Evolutionary conservation across 805 yeast species (phyloP), one percentile per base, ranked within the genome.

Genomic region (Spathaspora arborariae): DNA sequence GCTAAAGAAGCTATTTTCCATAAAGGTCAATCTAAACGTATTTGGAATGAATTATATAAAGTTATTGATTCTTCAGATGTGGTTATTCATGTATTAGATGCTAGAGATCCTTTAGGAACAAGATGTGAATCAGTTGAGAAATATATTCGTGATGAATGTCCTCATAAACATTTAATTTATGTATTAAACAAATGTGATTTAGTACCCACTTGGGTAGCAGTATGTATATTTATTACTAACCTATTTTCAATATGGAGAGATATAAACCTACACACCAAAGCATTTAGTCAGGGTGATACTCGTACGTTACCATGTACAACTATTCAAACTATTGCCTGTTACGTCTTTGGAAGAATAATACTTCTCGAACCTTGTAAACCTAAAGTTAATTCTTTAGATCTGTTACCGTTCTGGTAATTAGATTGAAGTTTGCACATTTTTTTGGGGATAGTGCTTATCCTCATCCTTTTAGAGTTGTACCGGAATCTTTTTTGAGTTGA

Each of bases 201-300:
- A 61, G 97, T 92, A 44, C 99, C 99, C 53, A 92, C 97, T 41
- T 92, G 98, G 97, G 97, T 89, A 61, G 97, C 98, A 60, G 98
- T 91, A 89, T 80, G 98, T 90, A 68, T 63, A 35, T 8, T 21
- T 30, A 35, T 30, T 44, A n/a, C 45, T 42, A 42, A 53, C 47
- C 40, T 42, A 47, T 45, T 39, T 41, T 22, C n/a, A n/a, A 41
- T 45, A 41, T 13, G 44, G 40, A 41, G 40, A 41, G 24, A 30
- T 11, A 22, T 16, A 6, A 19, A 16, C 18, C n/a, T 18, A n/a
- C 39, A 42, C 52, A 64, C 96, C 97, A 88, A 86, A 82, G 92
- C 79, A 82, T 73, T 80, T 81, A 76, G 94, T 85, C 94, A 85
- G 90, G 94, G 74, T 62, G 72, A 55, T 64, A 62, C 72, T 76